phyloP scores from a whole-genome alignment of 2,329 filamentous ascomycete species.

The Apiospora sp. region DNA sequence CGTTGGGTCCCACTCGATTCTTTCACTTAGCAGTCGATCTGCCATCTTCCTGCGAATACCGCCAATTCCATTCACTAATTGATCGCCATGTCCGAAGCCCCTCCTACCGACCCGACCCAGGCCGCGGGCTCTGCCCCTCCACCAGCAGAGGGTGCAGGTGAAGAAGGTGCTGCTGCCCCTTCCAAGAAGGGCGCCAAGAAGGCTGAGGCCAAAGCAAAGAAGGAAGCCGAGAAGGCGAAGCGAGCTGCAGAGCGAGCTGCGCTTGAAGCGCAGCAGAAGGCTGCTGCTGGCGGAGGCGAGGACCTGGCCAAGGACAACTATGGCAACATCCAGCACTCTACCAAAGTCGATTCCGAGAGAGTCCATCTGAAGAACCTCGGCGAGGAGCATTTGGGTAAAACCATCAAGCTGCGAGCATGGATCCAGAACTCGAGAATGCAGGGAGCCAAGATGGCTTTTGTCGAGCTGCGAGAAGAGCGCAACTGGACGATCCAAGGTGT shows the following conservation, averaged over 20 bases:
- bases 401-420: slow-evolving; percentile 79
- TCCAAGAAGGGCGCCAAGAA: slow-evolving; percentile 89
- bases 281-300: slow-evolving; percentile 68
- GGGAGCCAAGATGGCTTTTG: slow-evolving; percentile 88
- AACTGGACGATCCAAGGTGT: slow-evolving; percentile 86
- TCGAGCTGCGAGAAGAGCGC: slow-evolving; percentile 81
- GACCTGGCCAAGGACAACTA: slow-evolving; percentile 81
- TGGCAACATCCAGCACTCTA: slow-evolving; percentile 70
- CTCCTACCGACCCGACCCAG: slow-evolving; percentile 34
- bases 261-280: slow-evolving; percentile 72
- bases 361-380: slow-evolving; percentile 70
- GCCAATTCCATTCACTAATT: background rate
- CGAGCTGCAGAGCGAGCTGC: slow-evolving; percentile 79
- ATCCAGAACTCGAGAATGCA: slow-evolving; percentile 89
- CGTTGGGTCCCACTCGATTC: background rate
- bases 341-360: slow-evolving; percentile 63
- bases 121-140: slow-evolving; percentile 32
- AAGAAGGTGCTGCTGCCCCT: slow-evolving; percentile 34
- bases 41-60: background rate
- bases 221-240: slow-evolving; percentile 82
- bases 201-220: slow-evolving; percentile 84
- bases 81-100: slow-evolving; percentile 44
- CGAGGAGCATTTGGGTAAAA: slow-evolving; percentile 72
- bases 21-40: background rate
- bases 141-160: slow-evolving; percentile 14